Conservation (phyloP, 176 grass and related monocot species). For the Eragrostis curvula region DNA sequence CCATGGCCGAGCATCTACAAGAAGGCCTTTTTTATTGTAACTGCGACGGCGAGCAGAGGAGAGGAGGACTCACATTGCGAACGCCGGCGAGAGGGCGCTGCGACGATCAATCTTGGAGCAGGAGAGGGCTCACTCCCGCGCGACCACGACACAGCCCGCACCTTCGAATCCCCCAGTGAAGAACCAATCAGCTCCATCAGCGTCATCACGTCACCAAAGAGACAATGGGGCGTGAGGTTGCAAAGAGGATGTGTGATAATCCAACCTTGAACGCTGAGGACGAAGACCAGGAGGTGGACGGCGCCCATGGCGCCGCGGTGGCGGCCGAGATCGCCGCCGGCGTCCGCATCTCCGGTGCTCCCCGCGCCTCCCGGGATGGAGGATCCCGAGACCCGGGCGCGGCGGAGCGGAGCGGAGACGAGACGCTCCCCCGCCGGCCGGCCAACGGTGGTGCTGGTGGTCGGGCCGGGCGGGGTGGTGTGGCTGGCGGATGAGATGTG, state of each 20-base stretch:
- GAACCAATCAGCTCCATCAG: no score
- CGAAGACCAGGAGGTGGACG: background rate
- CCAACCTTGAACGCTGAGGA: slow-evolving; percentile 34
- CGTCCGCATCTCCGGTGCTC: slow-evolving; percentile 36
- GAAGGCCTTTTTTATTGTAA: background rate
- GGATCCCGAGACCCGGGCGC: slow-evolving; percentile 19
- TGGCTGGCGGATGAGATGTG: background rate
- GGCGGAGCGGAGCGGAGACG: background rate
- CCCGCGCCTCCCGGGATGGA: background rate
- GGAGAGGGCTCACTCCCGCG: slow-evolving; percentile 23
- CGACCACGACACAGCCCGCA: slow-evolving; percentile 5
- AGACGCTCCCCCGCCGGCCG: slow-evolving; percentile 21
- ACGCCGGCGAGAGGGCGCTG: background rate
- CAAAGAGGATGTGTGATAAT: no score
- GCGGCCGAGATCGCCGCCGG: background rate
- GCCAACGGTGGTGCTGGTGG: background rate
- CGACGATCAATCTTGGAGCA: slow-evolving; percentile 20
- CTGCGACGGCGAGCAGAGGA: background rate
- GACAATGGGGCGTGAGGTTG: no score
- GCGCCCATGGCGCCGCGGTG: background rate
- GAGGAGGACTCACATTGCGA: slow-evolving; percentile 23
- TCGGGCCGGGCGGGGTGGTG: slow-evolving; percentile 7
- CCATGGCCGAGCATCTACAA: background rate
- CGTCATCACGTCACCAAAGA: background rate
- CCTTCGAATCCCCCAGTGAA: background rate